phyloP scores from a whole-genome alignment of 73 alveolate species.

The Tetrahymena thermophila region DNA sequence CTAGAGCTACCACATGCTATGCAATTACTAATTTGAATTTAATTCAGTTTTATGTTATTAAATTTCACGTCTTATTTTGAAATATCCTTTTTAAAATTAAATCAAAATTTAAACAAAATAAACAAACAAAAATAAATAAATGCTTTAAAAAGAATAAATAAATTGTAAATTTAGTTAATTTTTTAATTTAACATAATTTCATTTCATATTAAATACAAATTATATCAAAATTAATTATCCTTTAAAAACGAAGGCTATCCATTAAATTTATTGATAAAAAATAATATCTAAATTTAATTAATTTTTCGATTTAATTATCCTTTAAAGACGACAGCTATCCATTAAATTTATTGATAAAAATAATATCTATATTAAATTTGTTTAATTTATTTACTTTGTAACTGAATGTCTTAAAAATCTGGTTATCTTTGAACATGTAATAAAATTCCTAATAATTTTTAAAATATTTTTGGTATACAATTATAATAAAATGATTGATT shows the following conservation, averaged over 20 bases:
- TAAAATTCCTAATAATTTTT: not conserved
- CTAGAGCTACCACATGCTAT: not conserved
- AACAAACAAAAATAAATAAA: not conserved
- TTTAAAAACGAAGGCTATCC: no score
- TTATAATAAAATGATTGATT: not conserved
- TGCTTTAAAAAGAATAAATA: not conserved
- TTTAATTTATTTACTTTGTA: not conserved
- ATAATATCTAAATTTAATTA: no score
- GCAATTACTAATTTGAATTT: not conserved
- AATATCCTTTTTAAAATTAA: not conserved
- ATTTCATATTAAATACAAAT: no score
- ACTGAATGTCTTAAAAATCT: not conserved
- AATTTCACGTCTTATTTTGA: not conserved
- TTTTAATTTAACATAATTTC: no score
- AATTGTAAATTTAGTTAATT: no score
- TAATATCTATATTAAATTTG: no score
- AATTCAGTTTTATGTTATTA: not conserved
- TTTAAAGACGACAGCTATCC: no score
- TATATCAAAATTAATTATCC: no score
- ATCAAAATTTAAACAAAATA: no score
- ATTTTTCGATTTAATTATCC: no score
- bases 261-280: no score
- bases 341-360: no score
- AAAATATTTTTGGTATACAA: not conserved
- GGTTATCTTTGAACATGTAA: not conserved